These are phyloP conservation scores for Dendrocalamus latiflorus DNA, from an alignment of 202 grass and related monocot genomes.

Conservation along the genomic window DNA sequence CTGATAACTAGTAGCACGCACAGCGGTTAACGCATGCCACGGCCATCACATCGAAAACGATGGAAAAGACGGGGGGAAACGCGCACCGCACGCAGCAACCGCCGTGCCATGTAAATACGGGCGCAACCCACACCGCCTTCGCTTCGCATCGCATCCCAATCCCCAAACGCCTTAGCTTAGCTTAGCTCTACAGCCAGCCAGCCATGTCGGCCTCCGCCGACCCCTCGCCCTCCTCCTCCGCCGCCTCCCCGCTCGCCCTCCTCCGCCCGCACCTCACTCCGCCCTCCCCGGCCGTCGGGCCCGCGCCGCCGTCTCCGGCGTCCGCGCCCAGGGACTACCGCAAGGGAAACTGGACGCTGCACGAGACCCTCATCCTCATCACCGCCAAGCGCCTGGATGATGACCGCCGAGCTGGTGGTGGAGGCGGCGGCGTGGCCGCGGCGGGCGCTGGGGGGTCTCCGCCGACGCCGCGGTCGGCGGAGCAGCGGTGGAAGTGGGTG, in stretches of 20 bases:
- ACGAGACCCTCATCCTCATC: constrained; percentile 95
- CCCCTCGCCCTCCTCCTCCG: constrained; percentile 35
- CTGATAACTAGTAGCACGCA: too few species aligned
- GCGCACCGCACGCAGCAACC: neutral
- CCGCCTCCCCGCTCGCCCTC: constrained; percentile 25
- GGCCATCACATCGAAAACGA: neutral
- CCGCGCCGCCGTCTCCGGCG: constrained; percentile 35
- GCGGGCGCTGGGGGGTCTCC: neutral
- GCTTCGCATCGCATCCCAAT: neutral
- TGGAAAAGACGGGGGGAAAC: neutral
- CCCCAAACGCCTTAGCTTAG: neutral
- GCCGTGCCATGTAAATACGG: constrained; percentile 19
- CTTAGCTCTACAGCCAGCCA: neutral
- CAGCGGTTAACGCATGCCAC: neutral
- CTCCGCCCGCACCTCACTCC: constrained; percentile 31
- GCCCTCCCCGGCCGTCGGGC: constrained; percentile 12
- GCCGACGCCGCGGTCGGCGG: constrained; percentile 54
- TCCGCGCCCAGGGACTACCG: constrained; percentile 68
- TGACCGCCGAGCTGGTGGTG: constrained; percentile 52
- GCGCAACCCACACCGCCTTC: neutral
- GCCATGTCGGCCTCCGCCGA: constrained; percentile 26
- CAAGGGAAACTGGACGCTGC: constrained; percentile 97
- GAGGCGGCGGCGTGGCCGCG: neutral
- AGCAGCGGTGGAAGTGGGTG: constrained; percentile 99
- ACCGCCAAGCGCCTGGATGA: constrained; percentile 89